Conservation (phyloP, 2,329 filamentous ascomycete genomes). For the Cercospora brassicicola region DNA sequence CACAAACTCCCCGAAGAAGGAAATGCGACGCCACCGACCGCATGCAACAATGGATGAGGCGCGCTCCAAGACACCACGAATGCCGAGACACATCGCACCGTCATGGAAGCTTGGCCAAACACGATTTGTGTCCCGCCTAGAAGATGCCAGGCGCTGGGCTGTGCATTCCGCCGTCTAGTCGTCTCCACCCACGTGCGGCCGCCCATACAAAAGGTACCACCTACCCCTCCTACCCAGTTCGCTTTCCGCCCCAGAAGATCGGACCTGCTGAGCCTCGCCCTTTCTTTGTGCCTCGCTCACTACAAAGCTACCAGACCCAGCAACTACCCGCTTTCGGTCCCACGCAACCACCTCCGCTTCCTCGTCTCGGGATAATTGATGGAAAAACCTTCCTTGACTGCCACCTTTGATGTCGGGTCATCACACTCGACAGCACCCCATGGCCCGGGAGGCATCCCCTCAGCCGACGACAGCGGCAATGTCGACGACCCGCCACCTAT, state of each 20-base stretch:
- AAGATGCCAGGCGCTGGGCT: constrained; percentile 22
- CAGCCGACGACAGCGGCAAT: constrained; percentile 30
- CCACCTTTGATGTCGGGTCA: constrained; percentile 27
- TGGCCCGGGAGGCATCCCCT: constrained; percentile 25
- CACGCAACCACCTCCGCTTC: constrained; percentile 14
- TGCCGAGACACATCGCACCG: constrained; percentile 2
- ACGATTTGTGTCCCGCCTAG: constrained; percentile 19
- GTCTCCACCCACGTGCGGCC: constrained; percentile 12
- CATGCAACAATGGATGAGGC: neutral
- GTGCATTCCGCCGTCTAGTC: constrained; percentile 14
- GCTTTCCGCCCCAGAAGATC: neutral
- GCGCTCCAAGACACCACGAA: neutral
- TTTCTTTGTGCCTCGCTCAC: constrained; percentile 10
- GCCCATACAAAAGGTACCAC: constrained; percentile 4
- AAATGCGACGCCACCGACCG: neutral
- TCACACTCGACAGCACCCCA: constrained; percentile 26
- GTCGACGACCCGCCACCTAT: constrained; percentile 35
- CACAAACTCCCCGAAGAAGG: neutral
- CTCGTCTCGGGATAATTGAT: constrained; percentile 26
- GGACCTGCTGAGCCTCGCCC: constrained; percentile 9
- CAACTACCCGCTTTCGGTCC: neutral
- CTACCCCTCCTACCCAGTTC: constrained; percentile 4
- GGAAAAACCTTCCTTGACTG: constrained; percentile 30
- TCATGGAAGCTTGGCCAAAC: constrained; percentile 8
- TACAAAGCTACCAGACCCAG: neutral